Evolutionary conservation across 2,329 filamentous ascomycete genomes (phyloP).

Genomic region (Pseudopithomyces chartarum): DNA sequence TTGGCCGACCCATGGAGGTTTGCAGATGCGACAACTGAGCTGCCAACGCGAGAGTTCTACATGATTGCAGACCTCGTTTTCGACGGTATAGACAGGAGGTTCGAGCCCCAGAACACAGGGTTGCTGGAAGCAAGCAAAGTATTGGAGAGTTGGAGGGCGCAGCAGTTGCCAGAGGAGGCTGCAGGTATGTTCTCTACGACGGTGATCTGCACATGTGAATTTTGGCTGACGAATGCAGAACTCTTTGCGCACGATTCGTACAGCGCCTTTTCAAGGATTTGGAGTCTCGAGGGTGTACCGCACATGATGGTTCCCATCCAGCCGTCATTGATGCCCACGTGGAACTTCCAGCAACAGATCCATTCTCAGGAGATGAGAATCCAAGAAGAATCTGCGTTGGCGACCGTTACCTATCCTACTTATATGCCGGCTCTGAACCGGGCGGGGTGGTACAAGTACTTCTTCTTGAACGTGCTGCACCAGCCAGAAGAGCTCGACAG

Average conservation of each 20-base stretch:
- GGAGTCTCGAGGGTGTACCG: constrained; percentile 39
- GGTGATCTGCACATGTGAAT: neutral
- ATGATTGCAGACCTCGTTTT: constrained; percentile 42
- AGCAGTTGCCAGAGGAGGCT: constrained; percentile 32
- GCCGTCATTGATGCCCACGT: constrained; percentile 30
- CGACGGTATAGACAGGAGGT: constrained; percentile 39
- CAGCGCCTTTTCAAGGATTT: constrained; percentile 37
- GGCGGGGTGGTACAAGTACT: constrained; percentile 43
- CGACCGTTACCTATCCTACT: constrained; percentile 16
- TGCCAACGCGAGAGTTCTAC: constrained; percentile 43
- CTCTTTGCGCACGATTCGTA: constrained; percentile 36
- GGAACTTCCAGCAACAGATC: constrained; percentile 34
- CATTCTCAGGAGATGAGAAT: constrained; percentile 31
- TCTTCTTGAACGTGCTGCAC: constrained; percentile 37
- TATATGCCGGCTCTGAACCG: constrained; percentile 44
- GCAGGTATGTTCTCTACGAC: constrained; percentile 24
- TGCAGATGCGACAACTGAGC: constrained; percentile 36
- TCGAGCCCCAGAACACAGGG: constrained; percentile 41
- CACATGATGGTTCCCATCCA: constrained; percentile 42
- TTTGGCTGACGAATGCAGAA: constrained; percentile 18
- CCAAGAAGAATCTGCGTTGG: constrained; percentile 12
- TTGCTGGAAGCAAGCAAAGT: constrained; percentile 41
- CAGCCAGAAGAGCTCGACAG: constrained; percentile 35
- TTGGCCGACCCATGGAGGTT: constrained; percentile 43
- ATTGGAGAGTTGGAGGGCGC: constrained; percentile 34